Conservation (phyloP, 805 yeast species). For the Candida ficus region DNA sequence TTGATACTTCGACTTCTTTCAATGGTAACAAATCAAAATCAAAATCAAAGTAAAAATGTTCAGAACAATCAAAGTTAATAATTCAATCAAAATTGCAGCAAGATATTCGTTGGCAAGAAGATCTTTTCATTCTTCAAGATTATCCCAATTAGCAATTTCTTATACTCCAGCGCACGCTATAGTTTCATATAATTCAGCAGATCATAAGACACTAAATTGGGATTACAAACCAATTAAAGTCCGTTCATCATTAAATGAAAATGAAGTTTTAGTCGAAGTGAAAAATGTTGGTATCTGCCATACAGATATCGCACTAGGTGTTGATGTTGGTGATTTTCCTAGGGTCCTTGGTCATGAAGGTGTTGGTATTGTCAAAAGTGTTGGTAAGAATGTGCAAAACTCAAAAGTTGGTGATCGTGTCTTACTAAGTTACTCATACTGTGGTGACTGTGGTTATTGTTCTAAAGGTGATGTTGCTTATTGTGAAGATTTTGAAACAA, state of each 20-base stretch:
- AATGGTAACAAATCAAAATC: too few species aligned
- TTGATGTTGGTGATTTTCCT: not conserved
- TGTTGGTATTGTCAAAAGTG: too few species aligned
- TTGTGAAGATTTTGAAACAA: slow-evolving; percentile 1
- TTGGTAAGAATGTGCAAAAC: not conserved
- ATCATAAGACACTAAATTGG: slow-evolving; percentile 5
- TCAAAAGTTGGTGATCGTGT: slow-evolving; percentile 8
- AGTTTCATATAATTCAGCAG: slow-evolving; percentile 2
- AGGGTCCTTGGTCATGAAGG: slow-evolving; percentile 12
- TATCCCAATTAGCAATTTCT: too few species aligned
- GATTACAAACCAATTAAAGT: slow-evolving; percentile 2
- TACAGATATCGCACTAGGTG: slow-evolving; percentile 6
- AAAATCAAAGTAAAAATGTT: too few species aligned
- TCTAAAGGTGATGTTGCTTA: not conserved
- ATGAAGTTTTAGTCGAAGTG: slow-evolving; percentile 6
- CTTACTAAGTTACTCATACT: slow-evolving; percentile 3
- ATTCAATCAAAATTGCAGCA: too few species aligned
- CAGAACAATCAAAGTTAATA: too few species aligned
- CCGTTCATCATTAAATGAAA: not conserved
- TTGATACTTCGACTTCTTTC: too few species aligned
- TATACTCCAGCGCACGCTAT: slow-evolving; percentile 8
- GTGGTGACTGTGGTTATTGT: slow-evolving; percentile 4
- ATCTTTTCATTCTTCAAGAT: too few species aligned
- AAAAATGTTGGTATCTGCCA: slow-evolving; percentile 10
- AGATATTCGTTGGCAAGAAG: too few species aligned